Base-by-base conservation (phyloP, 2,329 filamentous ascomycete genomes). In the Colletotrichum higginsianum region DNA sequence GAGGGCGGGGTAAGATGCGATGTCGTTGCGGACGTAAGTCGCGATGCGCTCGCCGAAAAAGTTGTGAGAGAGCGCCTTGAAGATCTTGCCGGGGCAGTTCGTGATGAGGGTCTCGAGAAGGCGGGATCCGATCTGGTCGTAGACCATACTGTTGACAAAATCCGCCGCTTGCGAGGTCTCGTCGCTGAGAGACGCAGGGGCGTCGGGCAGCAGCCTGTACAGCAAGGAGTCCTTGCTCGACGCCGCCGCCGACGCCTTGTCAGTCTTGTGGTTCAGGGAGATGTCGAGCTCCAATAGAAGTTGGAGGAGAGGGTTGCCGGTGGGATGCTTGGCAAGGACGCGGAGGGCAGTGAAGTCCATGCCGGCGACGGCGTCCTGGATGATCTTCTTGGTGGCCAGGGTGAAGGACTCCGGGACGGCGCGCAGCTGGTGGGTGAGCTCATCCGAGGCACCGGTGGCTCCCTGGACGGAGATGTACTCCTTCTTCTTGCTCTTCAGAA, bases 401-500 rank as follows among this genome's bases (percentile, higher is more conserved):
- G 88, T 86, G 79, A 99, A 99, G 0, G 93, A 94, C 40, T 89
- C 88, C 0, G 96, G 96, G 0, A 98, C 94, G 1, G 87, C 84
- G 63, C 90, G 84, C 26, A 85, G 76, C 71, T 85, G 80, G 13
- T 80, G 77, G 53, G 80, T 82, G 15, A 82, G 71, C 21, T 71
- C 73, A 16, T 66, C 66, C 11, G 85, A 82, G 2, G 83, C 79
- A 5, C 84, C 83, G 2, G 87, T 84, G 1, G 84, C 81, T 53
- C 88, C 87, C 4, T 88, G 85, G 2, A 93, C 89, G 1, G 89
- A 88, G 61, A 97, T 87, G 75, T 93, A 92, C 82, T 98, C 95
- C 82, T 98, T 98, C 83, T 92, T 95, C 82, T 94, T 95, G 86
- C 96, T 98, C 79, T 96, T 94, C 57, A 98, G 83, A n/a, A 97